phyloP scores from a whole-genome alignment of 2,329 filamentous ascomycete species.

The Verticillium longisporum region DNA sequence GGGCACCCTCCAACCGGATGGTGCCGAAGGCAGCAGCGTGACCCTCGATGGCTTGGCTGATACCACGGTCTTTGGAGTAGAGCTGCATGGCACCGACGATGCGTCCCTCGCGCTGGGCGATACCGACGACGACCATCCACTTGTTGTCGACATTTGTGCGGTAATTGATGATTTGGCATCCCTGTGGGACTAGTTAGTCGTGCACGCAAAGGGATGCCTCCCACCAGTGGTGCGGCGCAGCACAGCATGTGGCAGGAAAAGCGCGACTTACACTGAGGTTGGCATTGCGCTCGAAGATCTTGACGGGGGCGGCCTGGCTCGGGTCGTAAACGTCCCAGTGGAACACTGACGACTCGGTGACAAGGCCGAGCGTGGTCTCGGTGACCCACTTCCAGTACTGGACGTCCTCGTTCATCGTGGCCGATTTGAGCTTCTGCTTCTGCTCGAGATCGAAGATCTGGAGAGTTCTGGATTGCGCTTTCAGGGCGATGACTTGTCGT shows the following conservation, averaged over 20 bases:
- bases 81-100: constrained; percentile 96
- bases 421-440: constrained; percentile 95
- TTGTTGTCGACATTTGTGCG: constrained; percentile 91
- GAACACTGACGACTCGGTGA: constrained; percentile 86
- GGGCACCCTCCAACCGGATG: constrained; percentile 78
- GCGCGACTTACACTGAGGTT: constrained; percentile 69
- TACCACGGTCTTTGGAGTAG: constrained; percentile 90
- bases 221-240: not conserved
- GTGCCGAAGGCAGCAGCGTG: constrained; percentile 94
- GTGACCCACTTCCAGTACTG: constrained; percentile 99
- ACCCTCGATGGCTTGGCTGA: constrained; percentile 96
- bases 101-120: constrained; percentile 85
- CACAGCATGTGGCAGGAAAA: not conserved
- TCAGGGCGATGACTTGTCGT: constrained; percentile 91
- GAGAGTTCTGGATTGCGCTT: constrained; percentile 86
- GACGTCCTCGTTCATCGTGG: constrained; percentile 94
- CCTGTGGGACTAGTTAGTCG: constrained; percentile 39
- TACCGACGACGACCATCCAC: constrained; percentile 97
- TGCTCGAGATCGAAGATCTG: constrained; percentile 94
- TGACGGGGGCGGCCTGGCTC: constrained; percentile 69
- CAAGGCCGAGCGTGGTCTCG: constrained; percentile 78
- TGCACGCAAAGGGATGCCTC: not conserved
- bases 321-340: constrained; percentile 97
- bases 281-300: constrained; percentile 90
- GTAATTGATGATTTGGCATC: constrained; percentile 99